A percentile compares a stretch with the other conserved stretches of the same genome.
Conservation (phyloP, 2,329 filamentous ascomycete species). For the Cercospora zeina region DNA sequence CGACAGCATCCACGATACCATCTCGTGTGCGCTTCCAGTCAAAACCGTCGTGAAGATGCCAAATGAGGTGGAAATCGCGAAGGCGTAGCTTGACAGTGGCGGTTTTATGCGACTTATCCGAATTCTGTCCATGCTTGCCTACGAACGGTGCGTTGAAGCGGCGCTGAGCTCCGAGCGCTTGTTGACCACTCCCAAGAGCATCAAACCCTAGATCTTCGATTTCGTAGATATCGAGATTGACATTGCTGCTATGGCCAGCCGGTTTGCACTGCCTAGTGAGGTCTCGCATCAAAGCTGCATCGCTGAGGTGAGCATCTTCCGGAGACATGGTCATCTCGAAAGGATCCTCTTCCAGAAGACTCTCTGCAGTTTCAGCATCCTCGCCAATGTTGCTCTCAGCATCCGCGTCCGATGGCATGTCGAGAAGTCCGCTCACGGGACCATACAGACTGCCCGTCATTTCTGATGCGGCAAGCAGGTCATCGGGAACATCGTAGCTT, state of each 20-base stretch:
- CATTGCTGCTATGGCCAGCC: slow-evolving; percentile 21
- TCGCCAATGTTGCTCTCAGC: slow-evolving; percentile 26
- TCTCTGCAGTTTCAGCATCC: slow-evolving; percentile 39
- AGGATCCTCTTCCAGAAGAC: slow-evolving; percentile 43
- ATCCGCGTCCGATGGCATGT: slow-evolving; percentile 30
- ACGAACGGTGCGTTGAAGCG: slow-evolving; percentile 38
- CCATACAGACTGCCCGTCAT: slow-evolving; percentile 40
- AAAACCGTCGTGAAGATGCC: slow-evolving; percentile 97
- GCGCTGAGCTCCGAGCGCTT: slow-evolving; percentile 35
- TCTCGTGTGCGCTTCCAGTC: slow-evolving; percentile 90
- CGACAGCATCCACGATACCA: slow-evolving; percentile 81
- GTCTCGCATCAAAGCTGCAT: slow-evolving; percentile 38
- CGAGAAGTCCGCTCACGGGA: slow-evolving; percentile 36
- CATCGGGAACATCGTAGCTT: slow-evolving; percentile 38
- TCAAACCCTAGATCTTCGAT: slow-evolving; percentile 41
- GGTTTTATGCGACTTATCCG: slow-evolving; percentile 8
- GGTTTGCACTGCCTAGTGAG: slow-evolving; percentile 36
- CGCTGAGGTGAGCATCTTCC: slow-evolving; percentile 34
- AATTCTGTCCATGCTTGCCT: background rate
- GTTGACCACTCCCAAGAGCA: slow-evolving; percentile 33
- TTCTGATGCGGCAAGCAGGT: slow-evolving; percentile 42
- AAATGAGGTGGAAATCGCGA: slow-evolving; percentile 88
- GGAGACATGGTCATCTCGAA: slow-evolving; percentile 42
- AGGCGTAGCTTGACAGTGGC: slow-evolving; percentile 70
- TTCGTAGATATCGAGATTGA: slow-evolving; percentile 37